Evolutionary conservation across 208 protist genomes (phyloP).

Genomic region (Eutreptiella sp.): DNA sequence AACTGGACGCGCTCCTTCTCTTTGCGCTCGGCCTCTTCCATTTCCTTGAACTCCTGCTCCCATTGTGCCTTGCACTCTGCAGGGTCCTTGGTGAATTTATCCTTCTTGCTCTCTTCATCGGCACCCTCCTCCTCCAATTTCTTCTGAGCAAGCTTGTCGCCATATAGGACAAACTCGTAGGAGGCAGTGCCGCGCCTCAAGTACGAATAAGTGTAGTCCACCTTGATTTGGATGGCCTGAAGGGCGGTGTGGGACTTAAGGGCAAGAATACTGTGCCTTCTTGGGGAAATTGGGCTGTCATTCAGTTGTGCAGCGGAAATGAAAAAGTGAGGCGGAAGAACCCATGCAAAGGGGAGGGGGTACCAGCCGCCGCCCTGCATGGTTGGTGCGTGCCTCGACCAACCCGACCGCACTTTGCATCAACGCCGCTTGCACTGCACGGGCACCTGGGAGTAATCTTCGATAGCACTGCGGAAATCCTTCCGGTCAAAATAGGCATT

Average conservation of each 20-base stretch:
- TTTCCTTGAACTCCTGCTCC: slow-evolving; percentile 16
- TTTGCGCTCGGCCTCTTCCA: background rate
- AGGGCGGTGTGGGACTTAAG: no score
- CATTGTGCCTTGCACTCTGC: background rate
- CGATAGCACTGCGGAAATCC: slow-evolving; percentile 45
- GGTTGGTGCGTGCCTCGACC: no score
- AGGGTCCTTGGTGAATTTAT: background rate
- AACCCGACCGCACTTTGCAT: no score
- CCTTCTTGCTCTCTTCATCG: background rate
- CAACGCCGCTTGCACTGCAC: no score
- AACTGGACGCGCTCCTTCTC: background rate
- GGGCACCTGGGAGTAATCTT: slow-evolving; percentile 53
- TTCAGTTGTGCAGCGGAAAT: no score
- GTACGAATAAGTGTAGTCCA: slow-evolving; percentile 59
- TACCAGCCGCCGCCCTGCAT: no score
- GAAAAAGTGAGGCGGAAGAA: no score
- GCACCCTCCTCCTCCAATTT: background rate
- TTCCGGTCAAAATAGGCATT: slow-evolving; percentile 55
- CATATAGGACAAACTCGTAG: slow-evolving; percentile 39
- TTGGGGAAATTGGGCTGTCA: no score
- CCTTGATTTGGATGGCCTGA: slow-evolving; percentile 57
- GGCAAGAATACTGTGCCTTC: no score
- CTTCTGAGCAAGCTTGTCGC: slow-evolving; percentile 5
- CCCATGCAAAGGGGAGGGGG: no score
- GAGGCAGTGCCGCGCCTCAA: slow-evolving; percentile 61